Base-by-base conservation (phyloP, 345 rosid species). In the Carallia pectinifolia region DNA sequence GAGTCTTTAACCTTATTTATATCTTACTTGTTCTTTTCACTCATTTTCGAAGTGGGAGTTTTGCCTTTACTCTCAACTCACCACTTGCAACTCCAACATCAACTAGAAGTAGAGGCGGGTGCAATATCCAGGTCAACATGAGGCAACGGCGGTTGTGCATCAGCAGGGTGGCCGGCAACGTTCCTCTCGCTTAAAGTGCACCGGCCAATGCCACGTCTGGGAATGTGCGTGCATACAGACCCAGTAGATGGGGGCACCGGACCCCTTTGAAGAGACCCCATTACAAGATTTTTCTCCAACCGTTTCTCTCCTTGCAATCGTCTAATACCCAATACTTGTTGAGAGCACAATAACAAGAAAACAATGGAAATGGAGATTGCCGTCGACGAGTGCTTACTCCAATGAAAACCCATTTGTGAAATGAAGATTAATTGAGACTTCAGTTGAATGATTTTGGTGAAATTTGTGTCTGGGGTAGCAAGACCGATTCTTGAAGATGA, bases 231-330 rank as follows among this genome's bases (percentile, higher is more conserved):
- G 64, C 64, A 61, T 16, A 2, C 13, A 8, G 64, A 61, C 10
- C 10, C 23, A 8, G 4, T 18, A 16, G 44, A 33, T 10, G 64
- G 64, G 7, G 48, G 30, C 64, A 61, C 64, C 9, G 30, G 16
- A 36, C 64, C 64, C 64, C 64, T 61, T 7, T 7, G 64, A 61
- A 61, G 64, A 37, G 64, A 61, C 27, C 18, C 23, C n/a, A 61
- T 17, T 9, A 37, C 47, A 13, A 61, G 44, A n/a, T 17, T 61
- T 9, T 61, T 61, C 64, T 31, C 40, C 27, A 18, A 2, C 64
- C 23, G 33, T 34, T 31, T 23, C 3, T 37, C 64, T 31, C 48
- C 48, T 61, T 36, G 40, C 18, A 61, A 37, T n/a, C 23, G 27
- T 37, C 64, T 61, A 0, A 37, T 37, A 7, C 39, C 64, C 44